These are phyloP conservation scores for Dioszegia hungarica DNA, from an alignment of 768 basidiomycete genomes.

Conservation along the genomic window DNA sequence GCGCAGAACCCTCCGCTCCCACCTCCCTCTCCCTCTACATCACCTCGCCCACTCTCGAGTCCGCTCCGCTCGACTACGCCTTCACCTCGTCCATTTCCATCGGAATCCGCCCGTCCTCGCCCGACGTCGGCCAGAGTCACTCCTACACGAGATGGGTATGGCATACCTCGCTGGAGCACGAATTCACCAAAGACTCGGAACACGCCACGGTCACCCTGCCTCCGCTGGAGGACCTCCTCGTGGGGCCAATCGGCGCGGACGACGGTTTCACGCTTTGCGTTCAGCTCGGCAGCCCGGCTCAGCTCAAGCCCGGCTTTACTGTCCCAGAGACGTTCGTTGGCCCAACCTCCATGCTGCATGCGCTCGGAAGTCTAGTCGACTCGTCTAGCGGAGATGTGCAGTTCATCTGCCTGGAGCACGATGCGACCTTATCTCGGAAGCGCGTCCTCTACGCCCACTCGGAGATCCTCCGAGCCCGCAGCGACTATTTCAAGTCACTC, in stretches of 20 bases:
- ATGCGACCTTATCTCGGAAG: conserved; percentile 59
- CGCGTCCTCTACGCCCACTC: conserved; percentile 72
- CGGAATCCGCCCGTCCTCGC: conserved; percentile 64
- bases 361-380: conserved; percentile 66
- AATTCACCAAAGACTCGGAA: conserved; percentile 66
- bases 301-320: conserved; percentile 58
- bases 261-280: conserved; percentile 71
- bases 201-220: conserved; percentile 71
- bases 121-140: conserved; percentile 60
- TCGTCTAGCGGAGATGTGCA: conserved; percentile 70
- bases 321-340: conserved; percentile 64
- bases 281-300: conserved; percentile 62
- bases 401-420: conserved; percentile 66
- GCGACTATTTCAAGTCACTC: conserved; percentile 75
- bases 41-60: conserved; percentile 63
- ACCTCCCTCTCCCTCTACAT: conserved; percentile 60
- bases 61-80: conserved; percentile 55
- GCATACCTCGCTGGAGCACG: conserved; percentile 69
- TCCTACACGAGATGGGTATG: conserved; percentile 68
- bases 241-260: conserved; percentile 59
- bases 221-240: conserved; percentile 58
- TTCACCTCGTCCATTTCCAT: conserved; percentile 65
- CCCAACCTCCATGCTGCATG: conserved; percentile 60
- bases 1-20: not conserved
- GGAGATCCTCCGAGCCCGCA: conserved; percentile 67